Percentiles rank a stretch among this genome's conserved stretches.
These are phyloP conservation scores for Talaromyces sp. DNA, from an alignment of 2,329 filamentous ascomycete species.

Conservation along the genomic window DNA sequence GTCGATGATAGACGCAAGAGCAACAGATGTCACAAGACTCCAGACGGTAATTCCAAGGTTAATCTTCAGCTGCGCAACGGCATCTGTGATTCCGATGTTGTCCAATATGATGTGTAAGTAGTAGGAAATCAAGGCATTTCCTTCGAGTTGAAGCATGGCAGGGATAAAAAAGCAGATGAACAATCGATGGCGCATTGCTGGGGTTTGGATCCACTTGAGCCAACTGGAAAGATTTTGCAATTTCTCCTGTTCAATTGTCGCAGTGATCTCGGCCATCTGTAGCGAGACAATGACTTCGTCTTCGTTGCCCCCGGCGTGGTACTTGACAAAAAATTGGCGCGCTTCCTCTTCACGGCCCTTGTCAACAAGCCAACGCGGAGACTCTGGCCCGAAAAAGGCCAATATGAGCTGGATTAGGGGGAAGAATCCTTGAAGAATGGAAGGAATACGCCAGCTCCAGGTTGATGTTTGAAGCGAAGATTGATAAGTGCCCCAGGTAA, in stretches of 20 bases:
- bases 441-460: slow-evolving; percentile 50
- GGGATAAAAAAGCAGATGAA: neutral
- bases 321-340: neutral
- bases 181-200: neutral
- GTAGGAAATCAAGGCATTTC: neutral
- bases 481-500: slow-evolving; percentile 26
- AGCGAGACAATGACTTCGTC: neutral
- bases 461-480: slow-evolving; percentile 32
- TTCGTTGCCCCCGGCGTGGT: neutral
- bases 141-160: neutral
- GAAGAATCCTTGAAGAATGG: slow-evolving; percentile 42
- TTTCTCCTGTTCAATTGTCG: neutral
- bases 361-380: neutral
- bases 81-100: neutral
- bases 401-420: slow-evolving; percentile 11
- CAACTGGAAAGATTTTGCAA: neutral
- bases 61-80: neutral
- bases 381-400: neutral
- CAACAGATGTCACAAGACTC: neutral
- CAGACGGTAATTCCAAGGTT: neutral
- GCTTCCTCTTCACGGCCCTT: neutral
- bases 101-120: neutral
- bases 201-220: neutral
- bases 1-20: neutral
- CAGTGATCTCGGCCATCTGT: neutral